A percentile compares a stretch with the other conserved stretches of the same genome.
These are phyloP conservation scores for Umbelopsis vinacea DNA, from an alignment of 192 early-diverging fungal genomes.

Conservation along the genomic window DNA sequence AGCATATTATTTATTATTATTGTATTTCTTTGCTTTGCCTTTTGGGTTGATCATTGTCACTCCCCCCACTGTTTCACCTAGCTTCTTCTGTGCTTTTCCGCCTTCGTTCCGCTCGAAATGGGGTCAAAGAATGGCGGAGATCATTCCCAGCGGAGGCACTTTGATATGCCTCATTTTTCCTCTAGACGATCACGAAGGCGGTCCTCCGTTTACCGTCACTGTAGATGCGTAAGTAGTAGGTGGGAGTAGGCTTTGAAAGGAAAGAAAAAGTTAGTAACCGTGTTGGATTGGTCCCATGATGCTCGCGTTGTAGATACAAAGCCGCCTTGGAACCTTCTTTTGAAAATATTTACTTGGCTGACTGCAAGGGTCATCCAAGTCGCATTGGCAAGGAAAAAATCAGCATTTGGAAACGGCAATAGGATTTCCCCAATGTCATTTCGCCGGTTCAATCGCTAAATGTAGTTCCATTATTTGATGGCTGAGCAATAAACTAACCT, in stretches of 20 bases:
- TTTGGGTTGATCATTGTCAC: background rate
- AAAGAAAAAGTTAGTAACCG: background rate
- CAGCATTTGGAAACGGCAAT: slow-evolving; percentile 65
- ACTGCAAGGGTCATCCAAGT: slow-evolving; percentile 60
- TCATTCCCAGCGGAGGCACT: slow-evolving; percentile 67
- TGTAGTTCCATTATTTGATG: too few relatives aligned
- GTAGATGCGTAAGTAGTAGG: slow-evolving; percentile 59
- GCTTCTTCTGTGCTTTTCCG: slow-evolving; percentile 80
- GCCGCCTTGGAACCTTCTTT: slow-evolving; percentile 57
- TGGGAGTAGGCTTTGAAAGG: too few relatives aligned
- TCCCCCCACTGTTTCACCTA: slow-evolving; percentile 22
- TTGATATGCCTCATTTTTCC: slow-evolving; percentile 84
- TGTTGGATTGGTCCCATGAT: background rate
- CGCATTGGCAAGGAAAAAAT: slow-evolving; percentile 67
- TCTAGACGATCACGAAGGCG: slow-evolving; percentile 61
- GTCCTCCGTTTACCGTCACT: slow-evolving; percentile 76
- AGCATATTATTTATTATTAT: slow-evolving; percentile 8
- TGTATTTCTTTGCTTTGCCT: background rate
- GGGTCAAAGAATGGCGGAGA: slow-evolving; percentile 66
- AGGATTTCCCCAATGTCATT: slow-evolving; percentile 17
- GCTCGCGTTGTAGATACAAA: slow-evolving; percentile 22
- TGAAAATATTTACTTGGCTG: slow-evolving; percentile 63
- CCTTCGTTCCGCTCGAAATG: slow-evolving; percentile 65
- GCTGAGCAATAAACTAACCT: too few relatives aligned
- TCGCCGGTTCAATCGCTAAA: background rate